Base-by-base conservation (phyloP, 352 stramenopile genomes). In the Saprolegnia diclina region DNA sequence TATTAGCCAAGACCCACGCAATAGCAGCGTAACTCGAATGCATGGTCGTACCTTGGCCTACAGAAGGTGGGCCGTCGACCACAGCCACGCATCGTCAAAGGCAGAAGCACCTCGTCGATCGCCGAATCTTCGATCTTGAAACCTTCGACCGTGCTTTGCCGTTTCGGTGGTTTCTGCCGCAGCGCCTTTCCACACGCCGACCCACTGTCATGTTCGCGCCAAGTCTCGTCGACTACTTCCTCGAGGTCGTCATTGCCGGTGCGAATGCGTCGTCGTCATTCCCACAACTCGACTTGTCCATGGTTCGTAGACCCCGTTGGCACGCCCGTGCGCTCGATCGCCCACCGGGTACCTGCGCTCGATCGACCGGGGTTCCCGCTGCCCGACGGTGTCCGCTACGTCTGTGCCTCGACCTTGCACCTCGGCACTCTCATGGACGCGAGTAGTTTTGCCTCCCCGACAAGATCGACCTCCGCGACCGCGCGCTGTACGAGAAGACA, bases 381-480 rank as follows among this genome's bases (percentile, higher is more conserved):
- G 45, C 85, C 82, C 4, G 80, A 89, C 26, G 83, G 85, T 35
- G 74, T 92, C 24, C 77, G 80, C 0, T 89, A 83, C 56, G 85
- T 92, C 73, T 62, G 82, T 80, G n/a, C n/a, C n/a, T n/a, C n/a
- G n/a, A 4, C 4, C 61, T 26, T 11, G 37, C 16, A 22, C 57
- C 14, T 40, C 50, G 21, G 21, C 2, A 46, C 5, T 19, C 26
- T 50, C 29, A 54, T 45, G 26, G 61, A 7, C 21, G n/a, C 14
- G 18, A 1, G 44, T 67, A 92, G 85, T 92, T 92, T 67, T 92
- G 85, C 67, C 75, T 92, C 32, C 85, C 82, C 29, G 77, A 87
- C 55, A 84, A 76, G 62, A 65, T 81, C 40, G 72, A 74, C 56
- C 75, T 78, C 22, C 69, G 74, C 38, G 56, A 76, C 4, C 73